Percentiles rank a stretch among this genome's conserved stretches.
Evolutionary conservation across 2,329 filamentous ascomycete genomes (phyloP).

Genomic region (Nigrospora osmanthi): DNA sequence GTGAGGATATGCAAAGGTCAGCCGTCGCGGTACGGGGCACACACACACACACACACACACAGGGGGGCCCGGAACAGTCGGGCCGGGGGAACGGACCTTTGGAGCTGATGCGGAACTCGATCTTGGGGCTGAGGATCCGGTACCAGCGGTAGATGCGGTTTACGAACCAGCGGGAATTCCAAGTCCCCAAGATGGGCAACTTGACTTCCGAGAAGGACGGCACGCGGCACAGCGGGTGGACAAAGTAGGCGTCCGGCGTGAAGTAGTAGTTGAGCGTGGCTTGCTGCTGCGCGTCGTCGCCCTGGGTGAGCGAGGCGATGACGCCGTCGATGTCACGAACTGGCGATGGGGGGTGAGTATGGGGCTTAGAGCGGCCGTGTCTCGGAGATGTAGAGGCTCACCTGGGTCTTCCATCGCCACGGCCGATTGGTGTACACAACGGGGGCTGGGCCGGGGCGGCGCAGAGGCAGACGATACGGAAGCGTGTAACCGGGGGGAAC

Average conservation of each 20-base stretch:
- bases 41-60: too few species aligned
- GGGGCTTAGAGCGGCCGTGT: not conserved
- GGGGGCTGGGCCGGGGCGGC: too few species aligned
- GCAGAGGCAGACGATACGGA: too few species aligned
- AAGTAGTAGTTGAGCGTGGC: slow-evolving; percentile 66
- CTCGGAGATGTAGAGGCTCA: slow-evolving; percentile 1
- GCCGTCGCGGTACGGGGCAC: not conserved
- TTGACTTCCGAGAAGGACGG: slow-evolving; percentile 37
- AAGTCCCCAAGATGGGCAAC: slow-evolving; percentile 29
- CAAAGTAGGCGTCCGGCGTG: slow-evolving; percentile 62
- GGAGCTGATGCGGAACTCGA: slow-evolving; percentile 59
- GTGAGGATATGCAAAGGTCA: not conserved
- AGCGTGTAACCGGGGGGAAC: too few species aligned
- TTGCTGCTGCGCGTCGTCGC: slow-evolving; percentile 57
- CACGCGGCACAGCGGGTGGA: slow-evolving; percentile 71
- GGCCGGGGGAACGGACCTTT: slow-evolving; percentile 27
- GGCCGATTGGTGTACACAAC: not conserved
- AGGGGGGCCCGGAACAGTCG: too few species aligned
- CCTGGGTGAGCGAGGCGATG: slow-evolving; percentile 61
- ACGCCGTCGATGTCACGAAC: slow-evolving; percentile 55
- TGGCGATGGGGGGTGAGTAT: slow-evolving; percentile 8
- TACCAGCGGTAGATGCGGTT: slow-evolving; percentile 74
- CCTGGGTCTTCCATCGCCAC: slow-evolving; percentile 12
- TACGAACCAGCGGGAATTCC: slow-evolving; percentile 61
- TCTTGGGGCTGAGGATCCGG: slow-evolving; percentile 70